Evolutionary conservation across 805 yeast species (phyloP), one percentile per base, ranked within the genome.

Genomic region (Starmerella gropengiesseri): DNA sequence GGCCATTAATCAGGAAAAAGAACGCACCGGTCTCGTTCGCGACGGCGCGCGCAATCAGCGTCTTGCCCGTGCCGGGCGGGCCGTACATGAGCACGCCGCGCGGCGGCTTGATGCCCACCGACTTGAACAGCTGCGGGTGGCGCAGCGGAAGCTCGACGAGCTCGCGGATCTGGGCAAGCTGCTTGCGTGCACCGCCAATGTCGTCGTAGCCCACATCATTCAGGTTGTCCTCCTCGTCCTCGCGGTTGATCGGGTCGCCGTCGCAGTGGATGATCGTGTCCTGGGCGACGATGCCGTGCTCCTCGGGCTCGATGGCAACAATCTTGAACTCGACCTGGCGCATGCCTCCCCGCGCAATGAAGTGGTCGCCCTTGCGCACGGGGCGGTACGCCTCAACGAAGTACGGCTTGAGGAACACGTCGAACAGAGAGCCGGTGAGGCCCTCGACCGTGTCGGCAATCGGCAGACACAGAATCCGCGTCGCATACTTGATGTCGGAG

Each of bases 21-120:
- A 91, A 91, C 1, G 98, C 98, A 60, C 98, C 98, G 19, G 98
- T 91, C 67, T 91, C 98, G 58, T 91, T 91, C 37, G 98, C 98
- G 41, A 91, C 98, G n/a, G 98, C 98, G 63, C 98, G 79, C 2
- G 98, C 98, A 95, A 91, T 86, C 55, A 91, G 72, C 25, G 98
- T 91, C 68, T 91, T 91, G 82, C 98, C 98, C 13, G 98, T 91
- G 76, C 98, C 98, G 26, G 98, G 98, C 38, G 98, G 98, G 60
- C 98, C 98, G 63, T 82, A 91, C 66, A 62, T 62, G 60, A 91
- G 74, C 48, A 91, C 86, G 70, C 98, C 98, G 65, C 85, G 83
- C 52, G 98, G 98, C 32, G 98, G 98, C 65, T 91, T 91, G 62
- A 91, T 91, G 75, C 98, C 98, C 59, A 91, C 89, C 29, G 93